These are phyloP conservation scores for Calocybe indica DNA, from an alignment of 768 basidiomycete genomes.

Conservation along the genomic window DNA sequence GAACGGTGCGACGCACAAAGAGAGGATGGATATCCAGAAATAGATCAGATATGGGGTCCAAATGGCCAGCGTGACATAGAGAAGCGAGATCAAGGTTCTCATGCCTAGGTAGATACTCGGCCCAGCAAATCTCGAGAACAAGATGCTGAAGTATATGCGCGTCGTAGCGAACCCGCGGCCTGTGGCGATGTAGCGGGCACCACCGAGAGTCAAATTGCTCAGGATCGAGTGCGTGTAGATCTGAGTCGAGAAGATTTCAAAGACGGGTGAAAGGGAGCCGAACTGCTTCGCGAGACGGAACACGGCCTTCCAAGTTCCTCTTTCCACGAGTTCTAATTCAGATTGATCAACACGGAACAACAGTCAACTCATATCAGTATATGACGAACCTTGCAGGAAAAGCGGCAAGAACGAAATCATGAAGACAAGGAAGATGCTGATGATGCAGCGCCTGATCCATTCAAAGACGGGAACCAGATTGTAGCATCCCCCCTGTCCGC, in stretches of 20 bases:
- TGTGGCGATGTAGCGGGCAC: conserved; percentile 97
- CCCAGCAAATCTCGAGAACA: conserved; percentile 98
- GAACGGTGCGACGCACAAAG: conserved; percentile 94
- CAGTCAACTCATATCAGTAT: neutral
- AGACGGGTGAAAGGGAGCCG: conserved; percentile 86
- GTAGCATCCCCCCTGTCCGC: conserved; percentile 85
- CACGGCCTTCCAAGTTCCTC: conserved; percentile 89
- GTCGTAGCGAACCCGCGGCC: conserved; percentile 98
- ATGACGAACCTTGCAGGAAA: conserved; percentile 80
- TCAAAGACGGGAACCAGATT: conserved; percentile 89
- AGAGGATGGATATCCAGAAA: conserved; percentile 95
- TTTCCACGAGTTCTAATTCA: conserved; percentile 80
- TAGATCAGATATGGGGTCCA: conserved; percentile 94
- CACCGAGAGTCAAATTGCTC: conserved; percentile 95
- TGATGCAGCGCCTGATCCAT: conserved; percentile 96
- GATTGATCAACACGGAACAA: conserved; percentile 9
- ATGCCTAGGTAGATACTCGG: conserved; percentile 98
- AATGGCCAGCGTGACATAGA: conserved; percentile 88
- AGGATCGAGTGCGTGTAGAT: conserved; percentile 98
- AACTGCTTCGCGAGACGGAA: conserved; percentile 93
- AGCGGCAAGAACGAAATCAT: conserved; percentile 94
- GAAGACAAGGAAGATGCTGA: conserved; percentile 98
- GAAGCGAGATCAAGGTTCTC: conserved; percentile 84
- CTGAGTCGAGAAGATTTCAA: conserved; percentile 98
- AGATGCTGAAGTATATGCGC: conserved; percentile 87